phyloP scores from a whole-genome alignment of 75 land plant genomes.

The Sequoiadendron giganteum region DNA sequence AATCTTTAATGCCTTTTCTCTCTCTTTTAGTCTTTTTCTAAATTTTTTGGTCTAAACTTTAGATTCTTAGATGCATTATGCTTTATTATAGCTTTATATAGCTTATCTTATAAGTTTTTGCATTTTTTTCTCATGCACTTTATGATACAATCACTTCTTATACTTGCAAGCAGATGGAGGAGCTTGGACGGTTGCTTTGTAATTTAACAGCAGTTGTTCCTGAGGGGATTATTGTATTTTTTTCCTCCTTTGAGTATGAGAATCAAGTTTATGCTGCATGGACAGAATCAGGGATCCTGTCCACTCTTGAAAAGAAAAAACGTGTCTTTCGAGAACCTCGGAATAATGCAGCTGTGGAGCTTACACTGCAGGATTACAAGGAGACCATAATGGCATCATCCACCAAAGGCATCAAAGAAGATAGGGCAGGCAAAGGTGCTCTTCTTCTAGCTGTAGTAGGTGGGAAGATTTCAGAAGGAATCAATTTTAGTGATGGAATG shows the following conservation, averaged over 20 bases:
- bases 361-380: slow-evolving; percentile 69
- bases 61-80: not conserved
- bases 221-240: slow-evolving; percentile 93
- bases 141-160: not conserved
- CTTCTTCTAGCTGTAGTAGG: slow-evolving; percentile 89
- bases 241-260: slow-evolving; percentile 95
- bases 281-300: slow-evolving; percentile 69
- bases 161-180: slow-evolving; percentile 69
- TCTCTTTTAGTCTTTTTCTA: not conserved
- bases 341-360: slow-evolving; percentile 64
- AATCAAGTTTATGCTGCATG: slow-evolving; percentile 67
- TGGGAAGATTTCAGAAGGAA: slow-evolving; percentile 98
- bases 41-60: not conserved
- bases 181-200: slow-evolving; percentile 82
- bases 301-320: slow-evolving; percentile 72
- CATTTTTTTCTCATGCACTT: not conserved
- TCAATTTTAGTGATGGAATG: slow-evolving; percentile 98
- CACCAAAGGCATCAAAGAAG: slow-evolving; percentile 17
- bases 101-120: not conserved
- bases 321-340: slow-evolving; percentile 83
- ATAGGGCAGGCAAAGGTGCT: slow-evolving; percentile 52
- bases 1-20: not conserved
- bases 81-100: not conserved
- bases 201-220: slow-evolving; percentile 84
- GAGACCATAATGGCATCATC: slow-evolving; percentile 43